A percentile compares a stretch with the other conserved stretches of the same genome.
Conservation (phyloP, 495 filamentous ascomycete species). For the Aspergillus taichungensis region DNA sequence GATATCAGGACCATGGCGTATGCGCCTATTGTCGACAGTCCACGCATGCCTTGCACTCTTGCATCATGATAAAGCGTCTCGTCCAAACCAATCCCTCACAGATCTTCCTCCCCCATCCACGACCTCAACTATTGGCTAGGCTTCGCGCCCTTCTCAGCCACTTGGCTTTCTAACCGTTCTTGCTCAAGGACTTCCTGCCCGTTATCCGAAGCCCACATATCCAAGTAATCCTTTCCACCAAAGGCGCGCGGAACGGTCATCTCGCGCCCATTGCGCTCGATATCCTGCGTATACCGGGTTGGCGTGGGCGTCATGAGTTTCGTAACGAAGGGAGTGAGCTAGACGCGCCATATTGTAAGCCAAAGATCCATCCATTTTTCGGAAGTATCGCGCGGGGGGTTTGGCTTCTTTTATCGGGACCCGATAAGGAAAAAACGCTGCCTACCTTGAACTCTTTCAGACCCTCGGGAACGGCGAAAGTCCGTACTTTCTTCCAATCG, state of each 20-base stretch:
- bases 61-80: no score
- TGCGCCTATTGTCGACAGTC: no score
- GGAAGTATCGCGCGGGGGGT: no score
- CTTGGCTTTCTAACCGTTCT: slow-evolving; percentile 18
- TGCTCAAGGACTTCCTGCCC: slow-evolving; percentile 22
- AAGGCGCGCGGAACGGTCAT: slow-evolving; percentile 23
- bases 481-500: slow-evolving; percentile 79
- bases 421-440: neutral
- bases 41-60: no score
- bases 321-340: slow-evolving; percentile 88
- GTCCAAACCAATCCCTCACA: no score
- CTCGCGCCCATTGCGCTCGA: slow-evolving; percentile 17
- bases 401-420: neutral
- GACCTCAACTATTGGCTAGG: slow-evolving; percentile 3
- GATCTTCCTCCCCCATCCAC: neutral
- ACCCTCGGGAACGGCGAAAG: slow-evolving; percentile 68
- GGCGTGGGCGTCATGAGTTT: slow-evolving; percentile 43
- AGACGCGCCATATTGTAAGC: slow-evolving; percentile 3
- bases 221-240: slow-evolving; percentile 29
- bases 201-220: slow-evolving; percentile 32
- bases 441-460: slow-evolving; percentile 64
- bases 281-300: slow-evolving; percentile 27
- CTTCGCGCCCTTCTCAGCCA: neutral
- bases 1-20: no score
- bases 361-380: no score